Evolutionary conservation across 176 grass and related monocot species (phyloP).

Genomic region (Avena insularis): DNA sequence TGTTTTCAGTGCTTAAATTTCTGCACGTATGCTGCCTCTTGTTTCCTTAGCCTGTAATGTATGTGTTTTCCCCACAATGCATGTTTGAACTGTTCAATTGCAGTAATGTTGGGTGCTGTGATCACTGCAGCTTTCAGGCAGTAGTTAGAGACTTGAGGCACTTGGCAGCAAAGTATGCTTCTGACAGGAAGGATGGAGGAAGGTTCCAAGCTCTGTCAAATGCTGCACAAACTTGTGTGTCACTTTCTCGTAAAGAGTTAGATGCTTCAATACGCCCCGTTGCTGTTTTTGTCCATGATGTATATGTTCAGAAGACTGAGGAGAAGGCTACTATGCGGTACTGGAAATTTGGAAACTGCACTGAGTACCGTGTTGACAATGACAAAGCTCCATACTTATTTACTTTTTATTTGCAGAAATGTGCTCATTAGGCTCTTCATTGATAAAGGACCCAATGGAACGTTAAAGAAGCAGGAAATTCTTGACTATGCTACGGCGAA

Average conservation of each 20-base stretch:
- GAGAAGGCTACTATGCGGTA: conserved; percentile 40
- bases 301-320: conserved; percentile 54
- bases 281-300: conserved; percentile 59
- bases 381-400: conserved; percentile 22
- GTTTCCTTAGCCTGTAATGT: not conserved
- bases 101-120: conserved; percentile 25
- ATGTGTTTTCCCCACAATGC: not conserved
- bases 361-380: conserved; percentile 27
- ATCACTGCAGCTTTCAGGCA: conserved; percentile 57
- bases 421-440: conserved; percentile 56
- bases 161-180: conserved; percentile 61
- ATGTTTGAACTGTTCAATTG: not conserved
- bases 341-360: conserved; percentile 4
- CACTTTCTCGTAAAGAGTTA: conserved; percentile 48
- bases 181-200: conserved; percentile 57
- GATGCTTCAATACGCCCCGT: conserved; percentile 6
- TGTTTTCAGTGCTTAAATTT: not conserved
- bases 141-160: conserved; percentile 62
- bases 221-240: conserved; percentile 61
- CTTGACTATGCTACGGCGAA: not conserved
- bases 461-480: conserved; percentile 65
- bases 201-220: conserved; percentile 52
- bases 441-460: conserved; percentile 41
- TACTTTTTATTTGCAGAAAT: conserved; percentile 38
- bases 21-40: not conserved